Evolutionary conservation across 2,329 filamentous ascomycete genomes (phyloP).

Genomic region (Talaromyces amestolkiae): DNA sequence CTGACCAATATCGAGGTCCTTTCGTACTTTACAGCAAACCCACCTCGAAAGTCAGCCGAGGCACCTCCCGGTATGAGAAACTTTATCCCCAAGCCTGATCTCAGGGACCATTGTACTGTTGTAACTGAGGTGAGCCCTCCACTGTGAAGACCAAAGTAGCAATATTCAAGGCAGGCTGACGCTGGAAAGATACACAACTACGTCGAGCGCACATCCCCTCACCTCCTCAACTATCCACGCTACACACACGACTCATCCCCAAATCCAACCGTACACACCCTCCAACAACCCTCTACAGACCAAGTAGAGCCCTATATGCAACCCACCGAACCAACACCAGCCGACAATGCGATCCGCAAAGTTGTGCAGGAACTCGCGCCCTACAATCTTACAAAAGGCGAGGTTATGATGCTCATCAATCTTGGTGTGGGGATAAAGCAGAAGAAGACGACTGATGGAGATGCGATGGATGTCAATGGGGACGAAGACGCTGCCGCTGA

Average conservation of each 20-base stretch:
- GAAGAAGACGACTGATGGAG: not conserved
- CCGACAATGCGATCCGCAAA: constrained; percentile 39
- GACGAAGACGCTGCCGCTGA: constrained; percentile 20
- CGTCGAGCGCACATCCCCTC: constrained; percentile 39
- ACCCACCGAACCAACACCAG: constrained; percentile 28
- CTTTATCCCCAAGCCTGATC: constrained; percentile 42
- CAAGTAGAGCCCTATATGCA: constrained; percentile 21
- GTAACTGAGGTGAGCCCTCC: constrained; percentile 41
- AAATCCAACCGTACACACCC: not conserved
- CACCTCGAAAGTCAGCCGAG: constrained; percentile 41
- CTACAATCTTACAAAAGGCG: constrained; percentile 46
- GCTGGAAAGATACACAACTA: constrained; percentile 43
- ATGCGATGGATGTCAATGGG: constrained; percentile 20
- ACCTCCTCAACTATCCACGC: constrained; percentile 39
- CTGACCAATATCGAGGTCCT: constrained; percentile 44
- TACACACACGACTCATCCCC: constrained; percentile 22
- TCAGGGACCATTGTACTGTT: constrained; percentile 47
- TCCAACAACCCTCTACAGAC: constrained; percentile 24
- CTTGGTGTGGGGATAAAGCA: constrained; percentile 38
- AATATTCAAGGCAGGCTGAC: not conserved
- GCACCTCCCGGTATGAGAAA: constrained; percentile 37
- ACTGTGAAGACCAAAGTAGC: too few species aligned
- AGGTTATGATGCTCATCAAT: constrained; percentile 48
- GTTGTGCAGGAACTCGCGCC: constrained; percentile 39
- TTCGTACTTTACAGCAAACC: constrained; percentile 39